Conservation (phyloP, 495 filamentous ascomycete genomes). For the Ramalina intermedia region DNA sequence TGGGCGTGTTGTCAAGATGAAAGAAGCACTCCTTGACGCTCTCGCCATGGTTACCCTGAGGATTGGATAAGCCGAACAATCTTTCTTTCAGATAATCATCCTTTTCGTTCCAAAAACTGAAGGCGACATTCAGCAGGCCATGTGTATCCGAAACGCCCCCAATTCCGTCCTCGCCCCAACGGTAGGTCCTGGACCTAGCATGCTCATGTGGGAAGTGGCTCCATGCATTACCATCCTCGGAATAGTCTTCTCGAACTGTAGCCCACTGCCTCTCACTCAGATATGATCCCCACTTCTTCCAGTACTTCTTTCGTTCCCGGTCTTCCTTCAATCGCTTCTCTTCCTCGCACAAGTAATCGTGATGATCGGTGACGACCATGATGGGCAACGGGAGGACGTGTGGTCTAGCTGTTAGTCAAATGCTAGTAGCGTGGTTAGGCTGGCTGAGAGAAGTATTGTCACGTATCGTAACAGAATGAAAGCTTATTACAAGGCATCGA, state of each 20-base stretch:
- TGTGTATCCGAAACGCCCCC: slow-evolving; percentile 90
- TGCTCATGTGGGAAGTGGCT: slow-evolving; percentile 91
- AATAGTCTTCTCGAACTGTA: slow-evolving; percentile 92
- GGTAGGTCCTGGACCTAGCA: slow-evolving; percentile 70
- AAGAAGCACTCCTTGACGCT: slow-evolving; percentile 94
- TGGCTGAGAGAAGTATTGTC: neutral
- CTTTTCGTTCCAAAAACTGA: slow-evolving; percentile 95
- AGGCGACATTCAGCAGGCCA: slow-evolving; percentile 78
- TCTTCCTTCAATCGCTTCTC: slow-evolving; percentile 83
- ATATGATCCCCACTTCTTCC: slow-evolving; percentile 49
- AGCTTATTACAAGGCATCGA: neutral
- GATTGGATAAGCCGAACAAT: slow-evolving; percentile 86
- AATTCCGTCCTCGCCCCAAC: slow-evolving; percentile 97
- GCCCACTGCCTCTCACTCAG: slow-evolving; percentile 67
- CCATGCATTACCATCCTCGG: slow-evolving; percentile 82
- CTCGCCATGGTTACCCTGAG: slow-evolving; percentile 92
- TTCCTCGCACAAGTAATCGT: slow-evolving; percentile 73
- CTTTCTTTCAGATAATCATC: slow-evolving; percentile 91
- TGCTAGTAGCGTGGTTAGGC: neutral
- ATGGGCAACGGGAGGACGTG: neutral
- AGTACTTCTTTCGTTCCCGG: slow-evolving; percentile 62
- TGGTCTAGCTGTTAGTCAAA: too few species aligned
- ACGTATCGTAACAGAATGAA: neutral
- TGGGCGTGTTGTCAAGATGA: slow-evolving; percentile 85
- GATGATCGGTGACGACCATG: slow-evolving; percentile 80